Percentiles rank a stretch among this genome's conserved stretches.
These are phyloP conservation scores for Phaeotremella skinneri DNA, from an alignment of 768 basidiomycete species.

Conservation along the genomic window DNA sequence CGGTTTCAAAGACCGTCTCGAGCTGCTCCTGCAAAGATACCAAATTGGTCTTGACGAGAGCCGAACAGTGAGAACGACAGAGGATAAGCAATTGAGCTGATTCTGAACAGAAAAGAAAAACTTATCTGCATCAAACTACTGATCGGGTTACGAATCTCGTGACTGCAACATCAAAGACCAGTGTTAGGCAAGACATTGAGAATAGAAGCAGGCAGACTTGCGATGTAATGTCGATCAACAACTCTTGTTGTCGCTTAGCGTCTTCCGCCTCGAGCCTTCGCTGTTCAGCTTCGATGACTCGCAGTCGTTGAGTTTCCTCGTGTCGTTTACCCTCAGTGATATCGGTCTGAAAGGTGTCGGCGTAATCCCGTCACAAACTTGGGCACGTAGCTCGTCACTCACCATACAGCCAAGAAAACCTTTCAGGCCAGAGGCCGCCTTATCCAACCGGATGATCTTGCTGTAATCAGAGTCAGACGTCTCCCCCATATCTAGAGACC, in stretches of 20 bases:
- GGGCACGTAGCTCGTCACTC: neutral
- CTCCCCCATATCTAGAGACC: neutral
- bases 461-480: conserved; percentile 7
- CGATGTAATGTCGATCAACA: conserved; percentile 54
- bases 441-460: conserved; percentile 29
- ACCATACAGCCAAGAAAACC: conserved; percentile 33
- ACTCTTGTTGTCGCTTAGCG: conserved; percentile 53
- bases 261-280: conserved; percentile 47
- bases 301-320: conserved; percentile 44
- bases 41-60: conserved; percentile 50
- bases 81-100: conserved; percentile 41
- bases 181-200: conserved; percentile 7
- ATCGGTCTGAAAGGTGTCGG: conserved; percentile 22
- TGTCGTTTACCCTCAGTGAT: conserved; percentile 48
- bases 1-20: conserved; percentile 18
- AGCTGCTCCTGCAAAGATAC: conserved; percentile 42
- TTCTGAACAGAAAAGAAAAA: conserved; percentile 5
- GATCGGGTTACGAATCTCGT: conserved; percentile 48
- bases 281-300: conserved; percentile 43
- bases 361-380: neutral
- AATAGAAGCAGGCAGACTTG: conserved; percentile 22
- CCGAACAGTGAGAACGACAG: conserved; percentile 50
- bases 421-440: conserved; percentile 21
- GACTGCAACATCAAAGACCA: conserved; percentile 14
- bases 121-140: conserved; percentile 41